A percentile compares a stretch with the other conserved stretches of the same genome.
Conservation (phyloP, 352 stramenopile species). For the Pythium phragmitis region DNA sequence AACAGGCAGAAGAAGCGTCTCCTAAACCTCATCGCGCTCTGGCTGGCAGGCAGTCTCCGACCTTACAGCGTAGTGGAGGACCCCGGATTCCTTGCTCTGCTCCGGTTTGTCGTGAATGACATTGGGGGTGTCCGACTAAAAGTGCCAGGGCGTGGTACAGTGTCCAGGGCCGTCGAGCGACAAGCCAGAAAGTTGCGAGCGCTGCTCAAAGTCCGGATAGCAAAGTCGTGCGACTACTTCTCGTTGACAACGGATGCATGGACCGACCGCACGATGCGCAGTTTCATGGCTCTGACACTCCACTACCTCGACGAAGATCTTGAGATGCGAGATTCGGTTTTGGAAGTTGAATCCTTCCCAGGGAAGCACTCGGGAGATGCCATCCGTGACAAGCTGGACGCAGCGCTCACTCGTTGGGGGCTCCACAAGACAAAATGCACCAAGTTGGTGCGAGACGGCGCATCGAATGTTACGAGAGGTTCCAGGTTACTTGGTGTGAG, state of each 20-base stretch:
- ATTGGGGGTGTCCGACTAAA: neutral
- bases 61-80: constrained; percentile 8
- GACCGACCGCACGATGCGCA: constrained; percentile 16
- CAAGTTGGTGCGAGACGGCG: constrained; percentile 13
- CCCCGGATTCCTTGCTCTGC: neutral
- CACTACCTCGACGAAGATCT: constrained; percentile 19
- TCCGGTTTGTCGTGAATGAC: neutral
- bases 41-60: constrained; percentile 4
- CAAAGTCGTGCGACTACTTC: constrained; percentile 2
- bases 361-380: constrained; percentile 13
- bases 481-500: neutral
- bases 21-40: neutral
- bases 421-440: constrained; percentile 3
- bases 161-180: neutral
- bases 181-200: neutral
- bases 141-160: neutral
- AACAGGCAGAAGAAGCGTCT: no score
- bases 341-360: constrained; percentile 15
- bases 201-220: neutral
- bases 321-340: neutral
- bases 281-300: constrained; percentile 14
- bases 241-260: constrained; percentile 19
- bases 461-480: constrained; percentile 1
- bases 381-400: constrained; percentile 2
- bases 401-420: neutral